Conservation (phyloP, 2,329 filamentous ascomycete genomes). For the Arthrobotrys iridis region DNA sequence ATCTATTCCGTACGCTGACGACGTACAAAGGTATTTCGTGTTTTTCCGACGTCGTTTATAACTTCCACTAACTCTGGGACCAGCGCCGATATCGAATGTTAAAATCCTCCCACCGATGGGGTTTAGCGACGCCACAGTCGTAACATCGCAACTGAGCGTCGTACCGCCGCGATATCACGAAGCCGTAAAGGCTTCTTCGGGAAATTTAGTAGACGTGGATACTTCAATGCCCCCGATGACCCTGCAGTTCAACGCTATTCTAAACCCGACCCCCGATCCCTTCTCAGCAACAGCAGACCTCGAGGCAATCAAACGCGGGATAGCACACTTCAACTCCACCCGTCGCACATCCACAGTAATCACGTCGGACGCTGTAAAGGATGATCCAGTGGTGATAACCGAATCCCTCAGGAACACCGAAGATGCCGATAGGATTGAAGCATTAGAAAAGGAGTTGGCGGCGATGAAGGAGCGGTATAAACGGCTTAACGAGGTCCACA, state of each 20-base stretch:
- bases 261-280: constrained; percentile 21
- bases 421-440: constrained; percentile 55
- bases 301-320: constrained; percentile 38
- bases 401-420: constrained; percentile 38
- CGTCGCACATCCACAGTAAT: neutral
- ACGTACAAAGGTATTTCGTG: constrained; percentile 56
- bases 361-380: neutral
- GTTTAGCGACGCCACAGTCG: constrained; percentile 32
- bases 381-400: constrained; percentile 6
- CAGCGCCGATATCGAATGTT: constrained; percentile 54
- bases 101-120: constrained; percentile 56
- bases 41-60: neutral
- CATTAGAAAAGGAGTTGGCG: constrained; percentile 56
- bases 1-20: constrained; percentile 55
- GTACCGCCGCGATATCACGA: constrained; percentile 57
- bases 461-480: constrained; percentile 57
- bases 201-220: constrained; percentile 47
- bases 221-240: constrained; percentile 36
- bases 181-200: constrained; percentile 54
- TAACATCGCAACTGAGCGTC: constrained; percentile 45
- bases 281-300: constrained; percentile 56
- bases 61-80: neutral
- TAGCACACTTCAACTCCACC: constrained; percentile 36
- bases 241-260: constrained; percentile 41
- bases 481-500: constrained; percentile 56